Evolutionary conservation across 495 filamentous ascomycete genomes (phyloP).

Genomic region (Talaromyces proteolyticus): DNA sequence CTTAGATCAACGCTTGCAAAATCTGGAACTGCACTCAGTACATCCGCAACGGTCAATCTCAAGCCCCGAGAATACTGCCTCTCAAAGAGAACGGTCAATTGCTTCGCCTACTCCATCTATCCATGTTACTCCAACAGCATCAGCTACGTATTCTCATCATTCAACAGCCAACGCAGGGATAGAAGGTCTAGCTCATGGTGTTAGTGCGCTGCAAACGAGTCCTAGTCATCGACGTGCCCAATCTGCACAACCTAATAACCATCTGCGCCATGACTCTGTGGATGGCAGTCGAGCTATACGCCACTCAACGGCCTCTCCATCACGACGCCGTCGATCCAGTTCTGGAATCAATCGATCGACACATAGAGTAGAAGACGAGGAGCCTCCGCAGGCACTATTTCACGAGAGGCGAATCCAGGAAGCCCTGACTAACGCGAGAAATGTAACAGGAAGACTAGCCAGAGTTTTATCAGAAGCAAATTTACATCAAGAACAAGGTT

Average conservation of each 20-base stretch:
- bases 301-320: neutral
- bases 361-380: slow-evolving; percentile 3
- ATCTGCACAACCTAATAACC: neutral
- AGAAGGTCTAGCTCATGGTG: slow-evolving; percentile 4
- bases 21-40: slow-evolving; percentile 1
- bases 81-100: slow-evolving; percentile 1
- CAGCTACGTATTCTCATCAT: neutral
- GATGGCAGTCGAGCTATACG: neutral
- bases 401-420: neutral
- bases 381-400: slow-evolving; percentile 1
- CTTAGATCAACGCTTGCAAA: neutral
- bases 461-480: neutral
- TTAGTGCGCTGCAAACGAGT: neutral
- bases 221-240: neutral
- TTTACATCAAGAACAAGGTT: slow-evolving; percentile 1
- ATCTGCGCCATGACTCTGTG: neutral
- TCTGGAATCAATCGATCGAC: neutral
- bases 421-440: slow-evolving; percentile 1
- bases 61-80: neutral
- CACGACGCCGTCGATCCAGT: slow-evolving; percentile 2
- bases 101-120: slow-evolving; percentile 3
- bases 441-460: neutral
- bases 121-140: slow-evolving; percentile 1
- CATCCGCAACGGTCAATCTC: slow-evolving; percentile 1
- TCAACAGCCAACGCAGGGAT: neutral